Evolutionary conservation across 2,329 filamentous ascomycete species (phyloP).

Genomic region (Fusarium nelsonii): DNA sequence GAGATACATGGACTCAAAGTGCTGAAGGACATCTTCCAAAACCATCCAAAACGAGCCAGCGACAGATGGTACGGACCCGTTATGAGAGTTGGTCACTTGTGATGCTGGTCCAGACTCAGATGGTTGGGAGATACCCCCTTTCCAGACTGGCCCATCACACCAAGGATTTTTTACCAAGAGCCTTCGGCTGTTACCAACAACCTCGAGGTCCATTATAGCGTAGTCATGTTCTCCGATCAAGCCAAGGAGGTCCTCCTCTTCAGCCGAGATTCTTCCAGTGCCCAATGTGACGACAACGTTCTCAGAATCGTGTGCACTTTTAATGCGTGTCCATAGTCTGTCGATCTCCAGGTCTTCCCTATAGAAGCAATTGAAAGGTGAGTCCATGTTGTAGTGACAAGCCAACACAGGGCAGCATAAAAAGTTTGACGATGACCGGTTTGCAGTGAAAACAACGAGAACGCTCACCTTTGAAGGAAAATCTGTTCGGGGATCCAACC

Average conservation of each 20-base stretch:
- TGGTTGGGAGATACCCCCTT: slow-evolving; percentile 52
- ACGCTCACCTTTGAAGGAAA: slow-evolving; percentile 78
- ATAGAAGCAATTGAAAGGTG: slow-evolving; percentile 17
- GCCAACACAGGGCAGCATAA: background rate
- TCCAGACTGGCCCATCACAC: slow-evolving; percentile 84
- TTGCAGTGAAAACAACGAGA: background rate
- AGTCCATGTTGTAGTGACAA: background rate
- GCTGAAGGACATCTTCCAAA: slow-evolving; percentile 85
- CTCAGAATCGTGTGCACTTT: slow-evolving; percentile 78
- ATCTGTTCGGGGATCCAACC: slow-evolving; percentile 98
- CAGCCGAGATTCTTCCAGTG: slow-evolving; percentile 82
- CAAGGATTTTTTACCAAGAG: slow-evolving; percentile 96
- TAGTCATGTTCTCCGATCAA: slow-evolving; percentile 94
- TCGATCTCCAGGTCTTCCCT: slow-evolving; percentile 83
- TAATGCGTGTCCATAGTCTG: slow-evolving; percentile 81
- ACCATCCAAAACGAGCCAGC: slow-evolving; percentile 94
- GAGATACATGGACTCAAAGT: slow-evolving; percentile 95
- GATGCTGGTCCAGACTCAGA: background rate
- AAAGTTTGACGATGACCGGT: no score
- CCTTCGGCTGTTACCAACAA: slow-evolving; percentile 69
- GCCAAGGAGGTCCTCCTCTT: slow-evolving; percentile 84
- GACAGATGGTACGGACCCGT: slow-evolving; percentile 32
- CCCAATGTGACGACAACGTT: slow-evolving; percentile 91
- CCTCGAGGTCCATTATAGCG: slow-evolving; percentile 84
- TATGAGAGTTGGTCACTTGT: slow-evolving; percentile 21